Conservation (phyloP, 2,329 filamentous ascomycete genomes). For the Magnaporthiopsis poae region DNA sequence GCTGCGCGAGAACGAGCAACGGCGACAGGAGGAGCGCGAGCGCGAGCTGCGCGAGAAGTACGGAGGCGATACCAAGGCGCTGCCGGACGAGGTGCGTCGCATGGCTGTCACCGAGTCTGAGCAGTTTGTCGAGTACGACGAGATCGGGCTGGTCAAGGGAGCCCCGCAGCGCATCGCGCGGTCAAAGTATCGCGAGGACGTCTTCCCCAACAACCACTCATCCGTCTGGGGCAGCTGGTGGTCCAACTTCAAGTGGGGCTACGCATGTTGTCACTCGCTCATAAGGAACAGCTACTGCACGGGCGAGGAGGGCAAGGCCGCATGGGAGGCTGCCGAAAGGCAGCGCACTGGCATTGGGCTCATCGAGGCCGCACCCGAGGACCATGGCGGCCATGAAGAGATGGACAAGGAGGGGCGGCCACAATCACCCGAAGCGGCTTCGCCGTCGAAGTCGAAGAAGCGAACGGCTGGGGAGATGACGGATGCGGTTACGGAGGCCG, state of each 20-base stretch:
- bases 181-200: constrained; percentile 86
- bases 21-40: constrained; percentile 56
- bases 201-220: constrained; percentile 81
- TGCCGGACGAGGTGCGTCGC: constrained; percentile 53
- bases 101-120: constrained; percentile 71
- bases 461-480: constrained; percentile 70
- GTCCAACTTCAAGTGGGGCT: constrained; percentile 90
- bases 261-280: constrained; percentile 84
- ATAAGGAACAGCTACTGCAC: constrained; percentile 98
- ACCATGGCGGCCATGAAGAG: not conserved
- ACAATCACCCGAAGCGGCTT: not conserved
- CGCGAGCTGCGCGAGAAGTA: constrained; percentile 73
- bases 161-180: constrained; percentile 63
- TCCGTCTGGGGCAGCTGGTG: constrained; percentile 97
- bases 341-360: constrained; percentile 36
- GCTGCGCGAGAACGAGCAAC: constrained; percentile 62
- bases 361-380: constrained; percentile 1
- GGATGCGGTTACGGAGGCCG: constrained; percentile 67
- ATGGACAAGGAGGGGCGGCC: constrained; percentile 4
- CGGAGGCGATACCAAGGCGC: constrained; percentile 46
- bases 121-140: constrained; percentile 86
- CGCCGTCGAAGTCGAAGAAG: constrained; percentile 39
- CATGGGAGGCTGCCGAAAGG: constrained; percentile 66
- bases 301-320: constrained; percentile 73
- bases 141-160: constrained; percentile 82